Evolutionary conservation across 2,329 filamentous ascomycete species (phyloP).

Genomic region (Pseudogymnoascus sp.): DNA sequence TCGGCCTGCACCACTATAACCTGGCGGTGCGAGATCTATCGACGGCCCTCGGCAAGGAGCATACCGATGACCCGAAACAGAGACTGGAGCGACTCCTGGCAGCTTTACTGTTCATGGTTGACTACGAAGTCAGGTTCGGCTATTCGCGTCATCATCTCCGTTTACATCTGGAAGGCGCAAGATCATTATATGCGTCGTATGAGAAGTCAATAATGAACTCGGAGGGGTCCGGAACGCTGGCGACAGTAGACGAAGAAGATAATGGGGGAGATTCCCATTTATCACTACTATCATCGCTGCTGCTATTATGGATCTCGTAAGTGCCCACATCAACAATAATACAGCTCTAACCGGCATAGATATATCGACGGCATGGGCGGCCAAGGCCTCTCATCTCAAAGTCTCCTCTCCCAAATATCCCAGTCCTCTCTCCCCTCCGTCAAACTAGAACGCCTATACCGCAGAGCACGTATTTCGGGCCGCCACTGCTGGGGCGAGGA

Average conservation of each 20-base stretch:
- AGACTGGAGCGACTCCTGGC: not conserved
- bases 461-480: not conserved
- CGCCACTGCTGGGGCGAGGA: slow-evolving; percentile 3
- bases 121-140: not conserved
- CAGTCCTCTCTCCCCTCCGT: not conserved
- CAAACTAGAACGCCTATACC: slow-evolving; percentile 6
- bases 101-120: not conserved
- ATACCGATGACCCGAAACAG: slow-evolving; percentile 10
- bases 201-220: slow-evolving; percentile 1
- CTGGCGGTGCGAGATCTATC: not conserved
- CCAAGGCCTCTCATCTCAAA: not conserved
- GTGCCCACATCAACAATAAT: not conserved
- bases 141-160: slow-evolving; percentile 3
- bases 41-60: not conserved
- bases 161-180: not conserved
- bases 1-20: slow-evolving; percentile 1
- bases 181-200: not conserved
- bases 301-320: slow-evolving; percentile 3
- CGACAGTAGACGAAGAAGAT: not conserved
- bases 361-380: not conserved
- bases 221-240: not conserved
- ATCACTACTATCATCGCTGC: not conserved
- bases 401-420: slow-evolving; percentile 1
- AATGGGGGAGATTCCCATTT: not conserved
- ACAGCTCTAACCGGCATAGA: not conserved